A percentile compares a stretch with the other conserved stretches of the same genome.
These are phyloP conservation scores for Aschersonia sp. DNA, from an alignment of 2,329 filamentous ascomycete species.

Conservation along the genomic window DNA sequence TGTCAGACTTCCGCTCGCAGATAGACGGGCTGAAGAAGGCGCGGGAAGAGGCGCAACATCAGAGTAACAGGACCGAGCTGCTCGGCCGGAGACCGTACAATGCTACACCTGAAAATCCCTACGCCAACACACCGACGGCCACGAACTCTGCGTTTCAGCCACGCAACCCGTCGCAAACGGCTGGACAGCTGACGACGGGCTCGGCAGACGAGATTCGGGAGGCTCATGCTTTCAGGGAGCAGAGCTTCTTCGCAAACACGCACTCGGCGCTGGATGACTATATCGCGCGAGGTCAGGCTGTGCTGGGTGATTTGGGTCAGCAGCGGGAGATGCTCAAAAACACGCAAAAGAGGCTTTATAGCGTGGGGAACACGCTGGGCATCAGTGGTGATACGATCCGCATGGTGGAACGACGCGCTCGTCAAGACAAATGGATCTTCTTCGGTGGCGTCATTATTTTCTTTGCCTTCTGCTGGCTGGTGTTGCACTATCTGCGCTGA, in stretches of 20 bases:
- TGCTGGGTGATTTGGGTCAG: slow-evolving; percentile 74
- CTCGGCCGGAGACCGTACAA: slow-evolving; percentile 70
- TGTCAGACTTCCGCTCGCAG: slow-evolving; percentile 64
- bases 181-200: slow-evolving; percentile 19
- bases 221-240: slow-evolving; percentile 73
- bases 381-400: slow-evolving; percentile 92
- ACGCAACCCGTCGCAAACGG: slow-evolving; percentile 25
- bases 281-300: slow-evolving; percentile 77
- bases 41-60: slow-evolving; percentile 58
- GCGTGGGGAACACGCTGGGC: slow-evolving; percentile 83
- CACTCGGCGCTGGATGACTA: slow-evolving; percentile 87
- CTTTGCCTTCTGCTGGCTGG: slow-evolving; percentile 82
- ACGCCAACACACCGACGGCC: slow-evolving; percentile 41
- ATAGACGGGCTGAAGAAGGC: slow-evolving; percentile 66
- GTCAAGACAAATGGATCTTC: slow-evolving; percentile 98
- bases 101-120: slow-evolving; percentile 85
- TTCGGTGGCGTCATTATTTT: slow-evolving; percentile 76
- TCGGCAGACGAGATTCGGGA: slow-evolving; percentile 58
- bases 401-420: slow-evolving; percentile 84
- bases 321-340: slow-evolving; percentile 92
- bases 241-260: slow-evolving; percentile 72
- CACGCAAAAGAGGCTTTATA: slow-evolving; percentile 83
- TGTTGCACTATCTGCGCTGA: slow-evolving; percentile 64
- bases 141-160: slow-evolving; percentile 22
- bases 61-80: slow-evolving; percentile 60